Evolutionary conservation across 176 grass and related monocot species (phyloP).

Genomic region (Bothriochloa decipiens): DNA sequence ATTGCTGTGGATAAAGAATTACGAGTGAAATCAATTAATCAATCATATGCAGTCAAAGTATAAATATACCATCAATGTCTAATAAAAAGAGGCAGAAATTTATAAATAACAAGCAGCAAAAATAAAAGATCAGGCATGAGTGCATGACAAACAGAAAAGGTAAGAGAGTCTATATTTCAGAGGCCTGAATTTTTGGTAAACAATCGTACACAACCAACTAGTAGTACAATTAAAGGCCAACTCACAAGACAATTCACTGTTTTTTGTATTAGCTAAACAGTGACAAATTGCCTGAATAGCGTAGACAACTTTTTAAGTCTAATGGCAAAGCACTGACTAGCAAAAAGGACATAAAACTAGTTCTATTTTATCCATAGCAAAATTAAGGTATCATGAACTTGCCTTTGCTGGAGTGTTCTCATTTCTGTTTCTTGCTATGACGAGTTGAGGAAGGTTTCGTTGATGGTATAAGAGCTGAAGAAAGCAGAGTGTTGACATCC

Average conservation of each 20-base stretch:
- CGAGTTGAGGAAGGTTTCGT: conserved; percentile 59
- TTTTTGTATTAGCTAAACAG: not conserved
- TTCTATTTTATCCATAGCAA: not conserved
- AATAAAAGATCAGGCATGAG: not conserved
- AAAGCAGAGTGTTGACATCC: conserved; percentile 70
- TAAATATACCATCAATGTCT: not conserved
- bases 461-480: conserved; percentile 76
- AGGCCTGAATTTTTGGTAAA: not conserved
- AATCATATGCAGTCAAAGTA: not conserved
- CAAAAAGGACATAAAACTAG: not conserved
- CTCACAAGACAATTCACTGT: not conserved
- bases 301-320: conserved; percentile 31
- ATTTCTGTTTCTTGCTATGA: conserved; percentile 48
- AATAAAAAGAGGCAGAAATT: not conserved
- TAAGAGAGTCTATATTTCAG: not conserved
- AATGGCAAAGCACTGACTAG: not conserved
- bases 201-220: not conserved
- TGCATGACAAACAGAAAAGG: not conserved
- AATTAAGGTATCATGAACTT: conserved; percentile 40
- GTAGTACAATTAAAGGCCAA: not conserved
- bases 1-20: not conserved
- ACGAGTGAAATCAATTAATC: not conserved
- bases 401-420: conserved; percentile 44
- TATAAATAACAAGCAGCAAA: not conserved
- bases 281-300: not conserved